These are phyloP conservation scores for Lentinula boryana DNA, from an alignment of 768 basidiomycete genomes.

Conservation along the genomic window DNA sequence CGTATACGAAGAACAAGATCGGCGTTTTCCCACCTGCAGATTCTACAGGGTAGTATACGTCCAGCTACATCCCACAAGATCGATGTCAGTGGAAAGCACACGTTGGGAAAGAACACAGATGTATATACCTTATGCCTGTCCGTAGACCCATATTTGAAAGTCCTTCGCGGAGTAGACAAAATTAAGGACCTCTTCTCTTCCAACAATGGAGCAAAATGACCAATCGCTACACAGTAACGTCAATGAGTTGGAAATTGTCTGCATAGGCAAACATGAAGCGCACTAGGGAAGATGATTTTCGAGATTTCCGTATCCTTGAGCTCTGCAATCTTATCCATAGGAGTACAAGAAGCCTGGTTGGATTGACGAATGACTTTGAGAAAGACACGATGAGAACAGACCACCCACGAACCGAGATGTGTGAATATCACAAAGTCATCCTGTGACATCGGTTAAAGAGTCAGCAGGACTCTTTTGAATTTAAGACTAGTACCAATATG, in stretches of 20 bases:
- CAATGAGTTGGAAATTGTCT: not conserved
- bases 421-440: not conserved
- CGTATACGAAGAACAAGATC: conserved; percentile 60
- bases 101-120: not conserved
- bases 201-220: conserved; percentile 44
- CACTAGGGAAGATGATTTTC: conserved; percentile 28
- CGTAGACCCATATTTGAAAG: conserved; percentile 50
- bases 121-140: conserved; percentile 42
- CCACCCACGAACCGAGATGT: not conserved
- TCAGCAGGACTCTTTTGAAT: not conserved
- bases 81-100: not conserved
- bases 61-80: conserved; percentile 35
- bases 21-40: conserved; percentile 27
- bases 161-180: conserved; percentile 38
- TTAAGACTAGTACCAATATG: no score
- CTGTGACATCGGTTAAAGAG: not conserved
- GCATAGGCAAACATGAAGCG: conserved; percentile 9
- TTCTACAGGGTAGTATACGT: conserved; percentile 55
- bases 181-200: conserved; percentile 43
- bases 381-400: not conserved
- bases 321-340: conserved; percentile 31
- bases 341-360: not conserved
- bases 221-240: conserved; percentile 28
- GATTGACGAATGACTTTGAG: not conserved
- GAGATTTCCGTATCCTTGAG: conserved; percentile 23